phyloP scores from a whole-genome alignment of 208 protist genomes.

The Spongospora subterranea region DNA sequence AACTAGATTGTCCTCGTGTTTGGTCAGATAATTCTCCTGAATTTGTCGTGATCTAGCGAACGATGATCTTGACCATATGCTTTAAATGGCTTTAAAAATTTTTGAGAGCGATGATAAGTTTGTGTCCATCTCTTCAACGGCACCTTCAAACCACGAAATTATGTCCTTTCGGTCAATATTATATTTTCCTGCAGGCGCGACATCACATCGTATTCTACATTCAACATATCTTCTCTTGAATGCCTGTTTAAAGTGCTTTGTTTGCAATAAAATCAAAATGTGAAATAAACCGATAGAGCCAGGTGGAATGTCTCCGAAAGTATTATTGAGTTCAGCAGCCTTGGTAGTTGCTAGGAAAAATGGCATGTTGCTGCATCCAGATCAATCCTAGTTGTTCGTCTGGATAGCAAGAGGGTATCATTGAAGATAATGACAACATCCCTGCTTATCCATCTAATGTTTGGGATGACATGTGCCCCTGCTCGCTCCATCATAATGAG shows the following conservation, averaged over 20 bases:
- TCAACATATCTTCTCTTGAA: background rate
- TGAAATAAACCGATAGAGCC: background rate
- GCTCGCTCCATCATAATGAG: background rate
- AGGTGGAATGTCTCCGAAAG: background rate
- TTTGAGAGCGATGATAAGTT: background rate
- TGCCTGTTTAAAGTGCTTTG: background rate
- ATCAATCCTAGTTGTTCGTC: background rate
- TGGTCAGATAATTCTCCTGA: background rate
- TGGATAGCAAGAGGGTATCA: background rate
- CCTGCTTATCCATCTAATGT: background rate
- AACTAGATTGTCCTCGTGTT: background rate
- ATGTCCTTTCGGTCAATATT: background rate
- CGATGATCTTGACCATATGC: no score
- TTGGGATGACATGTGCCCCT: background rate
- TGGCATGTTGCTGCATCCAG: background rate
- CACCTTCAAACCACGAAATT: background rate
- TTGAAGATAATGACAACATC: background rate
- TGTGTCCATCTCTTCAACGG: background rate
- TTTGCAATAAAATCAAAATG: background rate
- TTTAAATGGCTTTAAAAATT: no score
- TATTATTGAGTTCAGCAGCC: background rate
- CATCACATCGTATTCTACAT: background rate
- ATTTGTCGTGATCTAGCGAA: no score
- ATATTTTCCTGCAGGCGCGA: background rate
- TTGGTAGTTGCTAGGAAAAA: background rate